Evolutionary conservation across 768 basidiomycete species (phyloP), one percentile per base, ranked within the genome.

Genomic region (Hericium erinaceus): DNA sequence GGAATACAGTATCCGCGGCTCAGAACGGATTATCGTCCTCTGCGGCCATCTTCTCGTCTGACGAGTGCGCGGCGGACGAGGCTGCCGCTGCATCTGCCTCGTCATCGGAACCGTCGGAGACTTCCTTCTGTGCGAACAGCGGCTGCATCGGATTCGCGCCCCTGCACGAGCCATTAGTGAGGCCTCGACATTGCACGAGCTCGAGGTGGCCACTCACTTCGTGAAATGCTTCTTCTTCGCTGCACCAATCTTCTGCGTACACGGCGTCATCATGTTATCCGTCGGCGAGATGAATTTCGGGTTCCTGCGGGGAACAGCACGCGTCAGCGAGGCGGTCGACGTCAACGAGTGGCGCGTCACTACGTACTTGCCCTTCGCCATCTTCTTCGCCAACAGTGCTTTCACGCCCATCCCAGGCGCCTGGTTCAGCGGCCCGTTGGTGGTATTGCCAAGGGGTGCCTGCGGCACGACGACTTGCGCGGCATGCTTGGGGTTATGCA

Each of bases 251-350:
- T 98, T 98, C 73, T 94, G 88, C 6, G 94, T 90, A 69, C 84
- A 84, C 3, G 95, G 95, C 2, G 93, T 95, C 79, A 98, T 83
- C 72, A 98, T 78, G 68, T 89, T 91, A 71, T 99, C 95, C 9
- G 95, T 97, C 2, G 95, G 95, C 16, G 95, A 98, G 66, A 95
- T 77, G 67, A 82, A 92, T 38, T 82, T 83, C 20, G 91, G 87
- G 70, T 97, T 97, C 69, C 92, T 93, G 68, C 33, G 12, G 15
- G 33, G 64, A 64, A 41, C 58, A 54, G 56, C 46, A 40, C 13
- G 28, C 48, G 37, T 52, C 38, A 28, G 37, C 33, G 6, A 50
- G 51, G 44, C 49, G 55, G 59, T 11, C 60, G 20, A 46, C 26
- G 55, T 37, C 20, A 53, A 55, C n/a, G 38, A 37, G 39, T 44